These are phyloP conservation scores for Aspergillus fumigatus DNA, from an alignment of 2,329 filamentous ascomycete genomes.

Conservation along the genomic window DNA sequence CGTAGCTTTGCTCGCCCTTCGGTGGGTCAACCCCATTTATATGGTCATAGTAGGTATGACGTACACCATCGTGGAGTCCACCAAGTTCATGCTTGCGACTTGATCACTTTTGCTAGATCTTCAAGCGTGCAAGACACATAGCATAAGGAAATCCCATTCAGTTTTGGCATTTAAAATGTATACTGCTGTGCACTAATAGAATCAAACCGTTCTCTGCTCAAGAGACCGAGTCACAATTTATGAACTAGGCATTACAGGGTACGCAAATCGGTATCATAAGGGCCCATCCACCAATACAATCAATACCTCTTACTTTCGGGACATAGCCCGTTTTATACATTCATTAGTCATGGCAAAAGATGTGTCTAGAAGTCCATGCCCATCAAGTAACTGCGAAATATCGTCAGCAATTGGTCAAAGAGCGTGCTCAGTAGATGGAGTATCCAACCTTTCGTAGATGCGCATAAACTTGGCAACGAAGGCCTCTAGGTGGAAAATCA, in stretches of 20 bases:
- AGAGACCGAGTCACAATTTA: background rate
- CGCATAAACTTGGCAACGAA: constrained; percentile 99
- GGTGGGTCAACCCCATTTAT: background rate
- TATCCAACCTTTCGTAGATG: constrained; percentile 76
- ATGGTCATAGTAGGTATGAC: constrained; percentile 5
- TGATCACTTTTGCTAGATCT: constrained; percentile 2
- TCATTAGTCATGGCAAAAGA: constrained; percentile 24
- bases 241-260: background rate
- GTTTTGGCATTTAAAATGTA: background rate
- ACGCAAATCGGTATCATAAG: background rate
- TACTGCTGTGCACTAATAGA: background rate
- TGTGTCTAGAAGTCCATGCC: constrained; percentile 64
- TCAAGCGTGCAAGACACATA: background rate
- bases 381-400: constrained; percentile 54
- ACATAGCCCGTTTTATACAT: constrained; percentile 17
- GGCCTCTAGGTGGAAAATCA: constrained; percentile 96
- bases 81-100: background rate
- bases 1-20: background rate
- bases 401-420: constrained; percentile 29
- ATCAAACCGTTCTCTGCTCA: background rate
- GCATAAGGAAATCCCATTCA: background rate
- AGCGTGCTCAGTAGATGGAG: background rate
- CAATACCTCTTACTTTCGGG: background rate
- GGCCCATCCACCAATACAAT: background rate
- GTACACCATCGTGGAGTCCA: constrained; percentile 2